These are phyloP conservation scores for Entelexis sorbosivorans DNA, from an alignment of 1,139 yeast genomes.

Conservation along the genomic window DNA sequence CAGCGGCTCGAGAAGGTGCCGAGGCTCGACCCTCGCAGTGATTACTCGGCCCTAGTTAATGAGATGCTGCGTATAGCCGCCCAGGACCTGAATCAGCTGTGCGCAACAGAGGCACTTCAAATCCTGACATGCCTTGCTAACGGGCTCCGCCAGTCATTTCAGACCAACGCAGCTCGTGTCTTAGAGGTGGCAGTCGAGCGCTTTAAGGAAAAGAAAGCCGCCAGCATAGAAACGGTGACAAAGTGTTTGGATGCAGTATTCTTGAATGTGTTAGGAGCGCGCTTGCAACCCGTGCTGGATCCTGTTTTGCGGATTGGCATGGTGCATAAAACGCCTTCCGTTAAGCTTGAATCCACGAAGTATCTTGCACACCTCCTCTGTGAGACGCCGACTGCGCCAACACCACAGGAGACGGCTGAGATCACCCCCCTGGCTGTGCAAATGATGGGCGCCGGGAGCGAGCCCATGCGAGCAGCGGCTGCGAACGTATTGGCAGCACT, in stretches of 20 bases:
- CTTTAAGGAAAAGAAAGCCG: conserved; percentile 75
- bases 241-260: conserved; percentile 59
- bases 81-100: conserved; percentile 84
- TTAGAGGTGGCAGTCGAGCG: conserved; percentile 58
- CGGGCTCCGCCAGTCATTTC: conserved; percentile 52
- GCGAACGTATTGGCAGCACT: conserved; percentile 72
- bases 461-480: conserved; percentile 70
- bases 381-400: conserved; percentile 42
- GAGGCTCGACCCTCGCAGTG: conserved; percentile 42
- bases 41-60: conserved; percentile 52
- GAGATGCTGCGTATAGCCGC: conserved; percentile 54
- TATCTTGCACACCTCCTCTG: conserved; percentile 57
- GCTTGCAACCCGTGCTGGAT: conserved; percentile 20
- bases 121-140: conserved; percentile 52
- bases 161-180: conserved; percentile 43
- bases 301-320: conserved; percentile 38
- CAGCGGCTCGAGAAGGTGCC: conserved; percentile 42
- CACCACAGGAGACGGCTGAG: conserved; percentile 42
- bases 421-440: conserved; percentile 49
- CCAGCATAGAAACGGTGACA: conserved; percentile 60
- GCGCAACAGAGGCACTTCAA: conserved; percentile 69
- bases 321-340: conserved; percentile 59
- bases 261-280: conserved; percentile 28
- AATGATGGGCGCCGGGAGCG: conserved; percentile 69
- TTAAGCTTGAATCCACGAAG: conserved; percentile 57